Conservation (phyloP, 495 filamentous ascomycete genomes). For the Penicillium chermesinum region DNA sequence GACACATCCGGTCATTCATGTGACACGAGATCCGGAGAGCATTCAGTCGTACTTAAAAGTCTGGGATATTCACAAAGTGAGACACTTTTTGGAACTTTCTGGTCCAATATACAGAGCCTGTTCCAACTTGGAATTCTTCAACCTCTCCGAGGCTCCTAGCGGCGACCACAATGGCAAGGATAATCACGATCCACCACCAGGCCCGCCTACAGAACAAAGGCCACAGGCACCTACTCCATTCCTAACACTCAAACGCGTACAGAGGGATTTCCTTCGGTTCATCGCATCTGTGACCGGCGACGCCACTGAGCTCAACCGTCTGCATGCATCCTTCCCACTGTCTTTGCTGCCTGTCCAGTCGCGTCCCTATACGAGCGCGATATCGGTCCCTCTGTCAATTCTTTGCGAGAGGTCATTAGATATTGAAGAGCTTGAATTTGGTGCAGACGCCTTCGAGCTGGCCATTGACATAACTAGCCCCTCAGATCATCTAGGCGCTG, state of each 20-base stretch:
- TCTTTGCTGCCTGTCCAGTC: slow-evolving; percentile 59
- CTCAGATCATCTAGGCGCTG: slow-evolving; percentile 27
- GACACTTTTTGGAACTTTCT: slow-evolving; percentile 49
- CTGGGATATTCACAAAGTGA: slow-evolving; percentile 49
- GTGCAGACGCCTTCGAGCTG: slow-evolving; percentile 63
- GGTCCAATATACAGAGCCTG: slow-evolving; percentile 53
- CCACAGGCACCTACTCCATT: slow-evolving; percentile 46
- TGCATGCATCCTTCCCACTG: slow-evolving; percentile 64
- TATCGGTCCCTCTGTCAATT: slow-evolving; percentile 57
- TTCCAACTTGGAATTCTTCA: slow-evolving; percentile 76
- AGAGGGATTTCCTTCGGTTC: slow-evolving; percentile 66
- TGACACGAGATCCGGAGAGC: slow-evolving; percentile 61
- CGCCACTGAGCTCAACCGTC: slow-evolving; percentile 44
- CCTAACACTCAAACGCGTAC: slow-evolving; percentile 60
- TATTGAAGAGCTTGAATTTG: slow-evolving; percentile 60
- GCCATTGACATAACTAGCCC: slow-evolving; percentile 48
- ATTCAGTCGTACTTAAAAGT: slow-evolving; percentile 58
- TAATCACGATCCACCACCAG: slow-evolving; percentile 27
- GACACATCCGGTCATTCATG: slow-evolving; percentile 66
- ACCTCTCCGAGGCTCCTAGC: slow-evolving; percentile 43
- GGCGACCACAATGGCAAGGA: slow-evolving; percentile 23
- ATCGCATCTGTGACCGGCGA: slow-evolving; percentile 59
- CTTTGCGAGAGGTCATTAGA: slow-evolving; percentile 52
- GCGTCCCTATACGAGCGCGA: slow-evolving; percentile 56
- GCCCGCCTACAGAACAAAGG: slow-evolving; percentile 32